Percentiles rank a stretch among this genome's conserved stretches.
These are phyloP conservation scores for Purpureocillium lavendulum DNA, from an alignment of 2,329 filamentous ascomycete genomes.

Conservation along the genomic window DNA sequence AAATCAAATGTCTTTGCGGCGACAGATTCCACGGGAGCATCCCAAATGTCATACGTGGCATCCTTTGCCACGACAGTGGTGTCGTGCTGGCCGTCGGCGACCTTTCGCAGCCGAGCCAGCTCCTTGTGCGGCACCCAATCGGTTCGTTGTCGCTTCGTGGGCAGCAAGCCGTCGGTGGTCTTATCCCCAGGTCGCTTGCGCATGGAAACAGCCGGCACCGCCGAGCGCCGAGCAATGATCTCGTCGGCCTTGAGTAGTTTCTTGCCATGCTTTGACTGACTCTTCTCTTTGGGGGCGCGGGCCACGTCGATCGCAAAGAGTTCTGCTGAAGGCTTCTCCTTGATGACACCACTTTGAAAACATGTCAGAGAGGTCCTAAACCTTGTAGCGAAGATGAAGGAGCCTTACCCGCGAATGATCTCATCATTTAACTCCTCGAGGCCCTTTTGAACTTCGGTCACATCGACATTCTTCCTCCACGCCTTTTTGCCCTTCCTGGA, in stretches of 20 bases:
- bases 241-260: conserved; percentile 86
- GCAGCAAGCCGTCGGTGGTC: conserved; percentile 64
- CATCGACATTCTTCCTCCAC: conserved; percentile 96
- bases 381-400: neutral
- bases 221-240: conserved; percentile 79
- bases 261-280: conserved; percentile 55
- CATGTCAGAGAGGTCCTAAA: conserved; percentile 11
- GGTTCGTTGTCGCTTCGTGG: conserved; percentile 66
- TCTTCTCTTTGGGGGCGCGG: conserved; percentile 58
- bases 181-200: conserved; percentile 68
- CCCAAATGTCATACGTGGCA: conserved; percentile 75
- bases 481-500: conserved; percentile 98
- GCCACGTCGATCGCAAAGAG: conserved; percentile 77
- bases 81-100: conserved; percentile 67
- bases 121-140: conserved; percentile 83
- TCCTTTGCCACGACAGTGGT: conserved; percentile 46
- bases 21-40: conserved; percentile 27
- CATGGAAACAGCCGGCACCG: conserved; percentile 67
- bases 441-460: conserved; percentile 76
- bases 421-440: conserved; percentile 80
- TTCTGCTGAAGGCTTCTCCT: conserved; percentile 73
- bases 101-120: conserved; percentile 64
- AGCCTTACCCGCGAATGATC: conserved; percentile 73
- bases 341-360: conserved; percentile 65
- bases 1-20: conserved; percentile 43